These are phyloP conservation scores for Fusarium algeriense DNA, from an alignment of 2,329 filamentous ascomycete genomes.

Conservation along the genomic window DNA sequence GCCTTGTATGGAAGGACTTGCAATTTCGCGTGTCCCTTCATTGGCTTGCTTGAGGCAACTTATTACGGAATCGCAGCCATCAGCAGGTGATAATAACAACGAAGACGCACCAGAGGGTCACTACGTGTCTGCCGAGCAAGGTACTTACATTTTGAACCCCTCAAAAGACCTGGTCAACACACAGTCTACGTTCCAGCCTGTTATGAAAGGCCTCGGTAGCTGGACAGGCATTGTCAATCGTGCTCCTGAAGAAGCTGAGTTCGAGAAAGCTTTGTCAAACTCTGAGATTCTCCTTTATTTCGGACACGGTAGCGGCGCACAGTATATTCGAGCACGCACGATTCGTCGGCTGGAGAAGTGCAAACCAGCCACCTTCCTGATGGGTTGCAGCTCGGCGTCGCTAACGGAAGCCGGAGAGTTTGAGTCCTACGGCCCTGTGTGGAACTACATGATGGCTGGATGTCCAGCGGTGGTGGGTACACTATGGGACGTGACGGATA, in stretches of 20 bases:
- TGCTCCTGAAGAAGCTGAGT: conserved; percentile 81
- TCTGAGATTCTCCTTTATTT: conserved; percentile 90
- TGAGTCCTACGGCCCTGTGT: conserved; percentile 89
- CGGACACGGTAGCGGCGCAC: conserved; percentile 92
- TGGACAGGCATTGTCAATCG: conserved; percentile 80
- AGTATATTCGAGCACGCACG: conserved; percentile 89
- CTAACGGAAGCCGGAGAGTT: conserved; percentile 85
- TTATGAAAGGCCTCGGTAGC: conserved; percentile 72
- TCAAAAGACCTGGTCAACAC: conserved; percentile 85
- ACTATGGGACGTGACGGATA: conserved; percentile 97
- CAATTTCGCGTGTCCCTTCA: conserved; percentile 90
- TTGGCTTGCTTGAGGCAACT: conserved; percentile 84
- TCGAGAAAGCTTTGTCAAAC: conserved; percentile 73
- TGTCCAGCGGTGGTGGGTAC: conserved; percentile 90
- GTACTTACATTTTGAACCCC: conserved; percentile 90
- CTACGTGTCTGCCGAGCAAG: conserved; percentile 66
- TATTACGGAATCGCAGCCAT: conserved; percentile 65
- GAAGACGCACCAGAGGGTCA: conserved; percentile 57
- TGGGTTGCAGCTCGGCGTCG: conserved; percentile 92
- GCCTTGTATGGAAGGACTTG: conserved; percentile 81
- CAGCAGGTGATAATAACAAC: conserved; percentile 20
- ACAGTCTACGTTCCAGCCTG: conserved; percentile 76
- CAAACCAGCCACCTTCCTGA: conserved; percentile 82
- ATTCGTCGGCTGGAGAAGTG: conserved; percentile 83
- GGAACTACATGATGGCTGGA: conserved; percentile 92